These are phyloP conservation scores for Fraxinus latifolia DNA, from an alignment of 305 asterid species.

Conservation along the genomic window DNA sequence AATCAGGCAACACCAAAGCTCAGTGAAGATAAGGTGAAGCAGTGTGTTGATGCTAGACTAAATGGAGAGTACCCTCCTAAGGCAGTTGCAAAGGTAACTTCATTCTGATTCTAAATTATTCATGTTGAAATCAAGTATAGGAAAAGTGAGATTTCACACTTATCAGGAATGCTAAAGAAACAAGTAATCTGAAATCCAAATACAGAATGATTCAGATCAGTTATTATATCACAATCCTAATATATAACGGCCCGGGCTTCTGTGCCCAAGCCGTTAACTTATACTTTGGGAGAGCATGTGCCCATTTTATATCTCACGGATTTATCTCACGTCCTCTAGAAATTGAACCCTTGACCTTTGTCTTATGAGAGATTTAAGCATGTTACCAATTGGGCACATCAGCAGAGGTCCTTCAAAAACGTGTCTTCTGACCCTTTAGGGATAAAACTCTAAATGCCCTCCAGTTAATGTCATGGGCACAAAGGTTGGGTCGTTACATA, in stretches of 20 bases:
- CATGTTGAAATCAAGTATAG: background rate
- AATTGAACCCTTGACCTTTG: background rate
- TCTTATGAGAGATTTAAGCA: background rate
- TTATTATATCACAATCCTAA: background rate
- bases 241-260: background rate
- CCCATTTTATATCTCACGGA: background rate
- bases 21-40: constrained; percentile 79
- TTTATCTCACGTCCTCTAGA: background rate
- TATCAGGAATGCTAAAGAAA: background rate
- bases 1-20: constrained; percentile 65
- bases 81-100: constrained; percentile 70
- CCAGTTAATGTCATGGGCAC: background rate
- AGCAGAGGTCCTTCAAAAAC: background rate
- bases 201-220: background rate
- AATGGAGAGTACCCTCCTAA: constrained; percentile 68
- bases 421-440: too few relatives aligned
- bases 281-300: background rate
- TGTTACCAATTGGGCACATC: background rate
- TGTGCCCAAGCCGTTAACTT: background rate
- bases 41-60: constrained; percentile 68
- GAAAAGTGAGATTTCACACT: background rate
- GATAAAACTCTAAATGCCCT: too few relatives aligned
- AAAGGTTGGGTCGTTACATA: background rate
- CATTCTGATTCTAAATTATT: background rate
- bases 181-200: background rate